phyloP scores from a whole-genome alignment of 1,139 yeast species.

The Insectozyma bohioensis region DNA sequence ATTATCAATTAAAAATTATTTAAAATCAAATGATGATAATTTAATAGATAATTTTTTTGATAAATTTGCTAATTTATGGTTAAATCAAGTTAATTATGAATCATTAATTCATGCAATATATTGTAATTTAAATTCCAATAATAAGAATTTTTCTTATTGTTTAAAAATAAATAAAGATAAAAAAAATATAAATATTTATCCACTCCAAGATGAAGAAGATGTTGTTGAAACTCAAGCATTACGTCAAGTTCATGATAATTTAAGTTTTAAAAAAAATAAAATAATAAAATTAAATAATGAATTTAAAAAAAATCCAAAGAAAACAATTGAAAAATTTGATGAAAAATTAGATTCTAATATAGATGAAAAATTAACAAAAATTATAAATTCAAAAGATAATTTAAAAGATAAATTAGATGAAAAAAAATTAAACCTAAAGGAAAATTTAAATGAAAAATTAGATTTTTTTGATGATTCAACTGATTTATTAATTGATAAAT shows the following conservation, averaged over 20 bases:
- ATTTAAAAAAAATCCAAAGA: slow-evolving; percentile 20
- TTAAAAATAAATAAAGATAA: slow-evolving; percentile 32
- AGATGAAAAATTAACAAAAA: slow-evolving; percentile 13
- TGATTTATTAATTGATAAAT: slow-evolving; percentile 9
- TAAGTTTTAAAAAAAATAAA: slow-evolving; percentile 17
- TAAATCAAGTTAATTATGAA: slow-evolving; percentile 27
- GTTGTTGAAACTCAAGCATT: slow-evolving; percentile 20
- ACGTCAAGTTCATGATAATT: slow-evolving; percentile 23
- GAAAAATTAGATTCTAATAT: slow-evolving; percentile 20
- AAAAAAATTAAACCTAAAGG: slow-evolving; percentile 9
- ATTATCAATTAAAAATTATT: slow-evolving; percentile 24
- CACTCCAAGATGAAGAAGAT: background rate
- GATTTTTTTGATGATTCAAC: slow-evolving; percentile 14
- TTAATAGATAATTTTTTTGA: slow-evolving; percentile 39
- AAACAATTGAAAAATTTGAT: slow-evolving; percentile 19
- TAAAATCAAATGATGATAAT: slow-evolving; percentile 16
- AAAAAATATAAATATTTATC: slow-evolving; percentile 16
- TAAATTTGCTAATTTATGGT: slow-evolving; percentile 41
- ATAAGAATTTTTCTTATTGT: slow-evolving; percentile 34
- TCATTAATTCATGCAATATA: slow-evolving; percentile 40
- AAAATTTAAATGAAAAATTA: slow-evolving; percentile 6
- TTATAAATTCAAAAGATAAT: slow-evolving; percentile 16
- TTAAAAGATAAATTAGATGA: slow-evolving; percentile 13
- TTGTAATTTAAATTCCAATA: slow-evolving; percentile 28
- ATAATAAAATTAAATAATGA: slow-evolving; percentile 20